Evolutionary conservation across 2,329 filamentous ascomycete species (phyloP), one percentile per base, ranked within the genome.

Genomic region (Colletotrichum theobromicola): DNA sequence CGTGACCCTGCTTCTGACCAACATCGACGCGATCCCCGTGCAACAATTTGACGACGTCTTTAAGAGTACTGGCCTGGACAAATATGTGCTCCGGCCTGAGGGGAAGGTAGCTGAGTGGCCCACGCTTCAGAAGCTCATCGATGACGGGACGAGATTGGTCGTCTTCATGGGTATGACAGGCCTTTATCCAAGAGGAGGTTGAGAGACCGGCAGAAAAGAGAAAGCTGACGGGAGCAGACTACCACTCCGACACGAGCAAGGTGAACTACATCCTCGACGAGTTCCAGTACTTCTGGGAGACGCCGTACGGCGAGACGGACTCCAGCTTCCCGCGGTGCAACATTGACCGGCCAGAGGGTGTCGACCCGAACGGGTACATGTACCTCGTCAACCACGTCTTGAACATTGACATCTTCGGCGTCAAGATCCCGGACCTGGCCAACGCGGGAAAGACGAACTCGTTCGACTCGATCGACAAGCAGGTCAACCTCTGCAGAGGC

Each of bases 261-360:
- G 88, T 90, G n/a, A 85, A 90, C 30, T 94, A 92, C 79, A 90
- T 94, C 68, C 85, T 93, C 70, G 86, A 90, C 80, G 88, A 94
- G 80, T 94, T 92, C 79, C 83, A 85, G 28, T 91, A 91, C 82
- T 89, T 93, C 77, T 95, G 93, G 85, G 94, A 96, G 81, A 96
- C 93, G 58, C 87, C 90, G 1, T 96, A 89, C 83, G 91, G 94
- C 76, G 91, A 92, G 75, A 90, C 88, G 2, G 84, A 89, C 64
- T 83, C 88, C 1, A 85, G 85, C 18, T 92, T 94, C 79, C 91
- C 91, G 79, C 89, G 88, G 55, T 96, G 94, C 84, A 85, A 85
- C 13, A 87, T 94, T 4, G 88, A 94, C 79, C 89, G 94, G 9
- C 94, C 94, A 0, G 65, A 80, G 0, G 82, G 81, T 1, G 84